phyloP scores from a whole-genome alignment of 1,139 yeast genomes.

The Spencermartinsiella ligniputridi region DNA sequence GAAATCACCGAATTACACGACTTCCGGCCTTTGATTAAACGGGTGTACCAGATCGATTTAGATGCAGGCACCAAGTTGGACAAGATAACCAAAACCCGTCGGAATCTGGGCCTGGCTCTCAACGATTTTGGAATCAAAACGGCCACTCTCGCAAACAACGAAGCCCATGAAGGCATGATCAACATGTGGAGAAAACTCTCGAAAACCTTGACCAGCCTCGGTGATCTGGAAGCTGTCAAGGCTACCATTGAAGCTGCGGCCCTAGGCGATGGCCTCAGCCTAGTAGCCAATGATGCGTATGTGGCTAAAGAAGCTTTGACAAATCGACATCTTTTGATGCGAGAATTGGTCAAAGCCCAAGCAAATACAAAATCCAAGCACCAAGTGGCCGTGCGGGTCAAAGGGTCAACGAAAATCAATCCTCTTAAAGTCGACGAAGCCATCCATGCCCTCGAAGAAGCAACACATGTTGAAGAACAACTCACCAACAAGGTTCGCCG shows the following conservation, averaged over 20 bases:
- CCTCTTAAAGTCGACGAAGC: slow-evolving; percentile 93
- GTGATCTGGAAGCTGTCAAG: slow-evolving; percentile 72
- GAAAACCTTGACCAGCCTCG: slow-evolving; percentile 60
- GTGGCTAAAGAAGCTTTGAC: slow-evolving; percentile 90
- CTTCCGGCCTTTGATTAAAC: slow-evolving; percentile 81
- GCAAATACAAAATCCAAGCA: slow-evolving; percentile 66
- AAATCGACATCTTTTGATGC: slow-evolving; percentile 84
- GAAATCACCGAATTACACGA: slow-evolving; percentile 74
- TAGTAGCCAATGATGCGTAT: slow-evolving; percentile 69
- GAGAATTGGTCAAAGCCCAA: slow-evolving; percentile 80
- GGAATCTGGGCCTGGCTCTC: slow-evolving; percentile 52
- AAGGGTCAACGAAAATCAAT: slow-evolving; percentile 70
- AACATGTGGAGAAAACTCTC: slow-evolving; percentile 79
- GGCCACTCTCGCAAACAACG: slow-evolving; percentile 46
- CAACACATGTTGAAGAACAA: slow-evolving; percentile 73
- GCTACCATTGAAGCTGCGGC: slow-evolving; percentile 72
- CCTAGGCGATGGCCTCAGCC: slow-evolving; percentile 68
- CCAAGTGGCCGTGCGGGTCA: slow-evolving; percentile 67
- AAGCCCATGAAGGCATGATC: slow-evolving; percentile 60
- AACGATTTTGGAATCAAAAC: slow-evolving; percentile 64
- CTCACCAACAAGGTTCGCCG: slow-evolving; percentile 71
- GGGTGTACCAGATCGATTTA: slow-evolving; percentile 58
- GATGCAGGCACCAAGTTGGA: slow-evolving; percentile 56
- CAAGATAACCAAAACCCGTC: slow-evolving; percentile 50
- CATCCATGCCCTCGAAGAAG: slow-evolving; percentile 68